Evolutionary conservation across 352 stramenopile species (phyloP).

Genomic region (Phytophthora pinifolia): DNA sequence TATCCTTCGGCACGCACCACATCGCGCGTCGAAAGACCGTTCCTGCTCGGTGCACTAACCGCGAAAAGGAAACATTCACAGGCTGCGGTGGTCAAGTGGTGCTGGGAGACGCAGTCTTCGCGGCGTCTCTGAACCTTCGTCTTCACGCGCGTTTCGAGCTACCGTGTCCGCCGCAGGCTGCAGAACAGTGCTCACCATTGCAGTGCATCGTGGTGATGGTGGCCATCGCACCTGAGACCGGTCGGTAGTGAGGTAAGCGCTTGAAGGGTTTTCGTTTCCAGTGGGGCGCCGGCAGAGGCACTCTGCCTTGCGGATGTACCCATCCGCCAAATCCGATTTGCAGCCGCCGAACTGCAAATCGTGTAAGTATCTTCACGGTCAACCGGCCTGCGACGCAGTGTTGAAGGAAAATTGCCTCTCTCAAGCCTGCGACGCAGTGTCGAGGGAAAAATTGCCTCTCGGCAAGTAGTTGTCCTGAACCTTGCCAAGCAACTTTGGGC

Average conservation of each 20-base stretch:
- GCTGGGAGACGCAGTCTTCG: neutral
- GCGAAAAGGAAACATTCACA: no score
- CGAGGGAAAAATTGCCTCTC: conserved; percentile 6
- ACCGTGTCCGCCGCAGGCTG: neutral
- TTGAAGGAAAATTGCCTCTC: no score
- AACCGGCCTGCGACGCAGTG: no score
- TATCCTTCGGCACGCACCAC: no score
- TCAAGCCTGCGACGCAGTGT: conserved; percentile 10
- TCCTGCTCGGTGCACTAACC: no score
- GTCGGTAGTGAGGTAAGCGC: neutral
- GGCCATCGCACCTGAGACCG: no score
- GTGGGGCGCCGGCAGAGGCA: no score
- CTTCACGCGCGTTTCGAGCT: conserved; percentile 5
- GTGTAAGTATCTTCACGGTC: no score
- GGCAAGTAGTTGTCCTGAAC: no score
- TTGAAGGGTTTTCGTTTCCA: neutral
- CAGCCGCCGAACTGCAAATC: no score
- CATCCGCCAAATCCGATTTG: conserved; percentile 19
- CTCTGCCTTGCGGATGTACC: conserved; percentile 1
- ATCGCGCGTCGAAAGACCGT: no score
- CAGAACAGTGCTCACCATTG: neutral
- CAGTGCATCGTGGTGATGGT: neutral
- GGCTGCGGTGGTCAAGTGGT: conserved; percentile 5
- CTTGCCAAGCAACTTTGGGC: neutral
- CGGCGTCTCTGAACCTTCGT: conserved; percentile 12